Percentiles rank a stretch among this genome's conserved stretches.
Evolutionary conservation across 371 early-diverging fungal species (phyloP).

Genomic region (Dentiscutata heterogama): DNA sequence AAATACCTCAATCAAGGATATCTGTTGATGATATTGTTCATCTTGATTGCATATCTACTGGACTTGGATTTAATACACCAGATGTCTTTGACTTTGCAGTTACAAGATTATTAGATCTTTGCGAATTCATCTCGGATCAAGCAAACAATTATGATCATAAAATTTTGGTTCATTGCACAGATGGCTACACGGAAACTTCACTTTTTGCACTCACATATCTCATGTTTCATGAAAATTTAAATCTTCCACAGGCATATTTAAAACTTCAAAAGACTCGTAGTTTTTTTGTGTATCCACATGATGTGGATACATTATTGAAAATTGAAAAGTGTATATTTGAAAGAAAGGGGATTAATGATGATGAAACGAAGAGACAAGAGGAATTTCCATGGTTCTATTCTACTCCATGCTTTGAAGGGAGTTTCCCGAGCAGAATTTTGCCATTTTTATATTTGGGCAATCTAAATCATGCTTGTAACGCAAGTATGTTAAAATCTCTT

Average conservation of each 20-base stretch:
- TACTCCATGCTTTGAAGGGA: conserved; percentile 66
- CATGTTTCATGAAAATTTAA: conserved; percentile 63
- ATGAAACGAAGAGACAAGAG: background rate
- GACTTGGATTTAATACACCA: conserved; percentile 46
- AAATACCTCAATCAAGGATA: conserved; percentile 48
- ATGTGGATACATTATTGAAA: conserved; percentile 59
- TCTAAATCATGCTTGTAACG: conserved; percentile 73
- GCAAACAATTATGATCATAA: conserved; percentile 50
- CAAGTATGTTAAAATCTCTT: conserved; percentile 64
- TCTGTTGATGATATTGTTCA: conserved; percentile 62
- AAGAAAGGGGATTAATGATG: conserved; percentile 40
- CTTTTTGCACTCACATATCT: conserved; percentile 62
- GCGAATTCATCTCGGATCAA: conserved; percentile 58
- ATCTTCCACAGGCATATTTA: conserved; percentile 68
- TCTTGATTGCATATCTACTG: conserved; percentile 56
- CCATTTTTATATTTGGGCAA: conserved; percentile 74
- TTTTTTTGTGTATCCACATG: conserved; percentile 71
- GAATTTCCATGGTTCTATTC: conserved; percentile 68
- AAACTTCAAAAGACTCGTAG: conserved; percentile 65
- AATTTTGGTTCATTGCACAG: conserved; percentile 69
- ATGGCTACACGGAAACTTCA: conserved; percentile 73
- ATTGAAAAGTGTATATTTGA: conserved; percentile 54
- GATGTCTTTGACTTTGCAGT: conserved; percentile 47
- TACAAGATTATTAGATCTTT: conserved; percentile 49
- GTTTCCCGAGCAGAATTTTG: conserved; percentile 71